phyloP scores from a whole-genome alignment of 73 alveolate genomes.

The Tetrahymena borealis region DNA sequence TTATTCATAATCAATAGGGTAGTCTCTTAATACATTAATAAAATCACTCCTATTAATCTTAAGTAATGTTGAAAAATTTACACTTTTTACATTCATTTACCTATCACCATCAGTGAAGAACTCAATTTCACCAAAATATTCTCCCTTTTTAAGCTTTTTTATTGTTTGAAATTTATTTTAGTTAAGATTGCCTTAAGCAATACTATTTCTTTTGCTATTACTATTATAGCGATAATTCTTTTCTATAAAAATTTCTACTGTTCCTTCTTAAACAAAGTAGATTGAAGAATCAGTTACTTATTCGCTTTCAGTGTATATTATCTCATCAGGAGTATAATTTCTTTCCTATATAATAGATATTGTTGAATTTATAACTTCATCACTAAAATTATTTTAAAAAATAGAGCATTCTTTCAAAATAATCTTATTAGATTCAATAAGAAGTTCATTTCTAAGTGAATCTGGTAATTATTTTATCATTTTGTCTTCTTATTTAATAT shows the following conservation, averaged over 20 bases:
- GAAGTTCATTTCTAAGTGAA: neutral
- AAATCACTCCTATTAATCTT: neutral
- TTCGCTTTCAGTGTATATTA: neutral
- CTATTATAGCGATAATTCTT: no score
- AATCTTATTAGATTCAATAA: neutral
- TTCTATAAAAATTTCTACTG: neutral
- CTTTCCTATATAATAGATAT: neutral
- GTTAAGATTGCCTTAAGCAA: neutral
- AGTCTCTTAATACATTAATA: neutral
- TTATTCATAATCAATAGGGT: neutral
- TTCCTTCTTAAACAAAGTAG: neutral
- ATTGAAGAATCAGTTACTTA: neutral
- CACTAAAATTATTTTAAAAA: neutral
- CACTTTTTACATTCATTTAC: neutral
- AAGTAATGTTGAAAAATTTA: neutral
- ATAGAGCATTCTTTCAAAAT: neutral
- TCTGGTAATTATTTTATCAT: neutral
- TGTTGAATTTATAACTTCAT: neutral
- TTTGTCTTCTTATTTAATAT: neutral
- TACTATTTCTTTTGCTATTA: neutral
- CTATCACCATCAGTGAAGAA: neutral
- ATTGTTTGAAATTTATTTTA: neutral
- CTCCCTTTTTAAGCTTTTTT: neutral
- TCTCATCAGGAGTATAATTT: neutral
- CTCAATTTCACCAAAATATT: neutral